These are phyloP conservation scores for Ehretia macrophylla DNA, from an alignment of 257 asterid genomes.

Conservation along the genomic window DNA sequence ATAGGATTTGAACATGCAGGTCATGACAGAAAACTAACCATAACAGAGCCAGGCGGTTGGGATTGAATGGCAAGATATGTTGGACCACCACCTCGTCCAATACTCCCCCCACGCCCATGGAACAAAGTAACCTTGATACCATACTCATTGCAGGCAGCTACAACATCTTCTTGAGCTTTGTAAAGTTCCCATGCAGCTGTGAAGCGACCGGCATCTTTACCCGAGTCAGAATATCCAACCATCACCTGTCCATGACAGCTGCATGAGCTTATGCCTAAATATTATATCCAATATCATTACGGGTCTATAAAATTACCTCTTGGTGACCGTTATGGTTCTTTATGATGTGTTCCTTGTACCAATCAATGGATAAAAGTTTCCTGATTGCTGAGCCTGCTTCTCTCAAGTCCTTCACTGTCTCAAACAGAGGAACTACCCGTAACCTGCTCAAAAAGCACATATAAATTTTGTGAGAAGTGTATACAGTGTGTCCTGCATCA, in stretches of 20 bases:
- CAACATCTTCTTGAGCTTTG: conserved; percentile 97
- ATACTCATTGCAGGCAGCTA: conserved; percentile 81
- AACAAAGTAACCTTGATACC: conserved; percentile 88
- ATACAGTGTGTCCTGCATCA: neutral
- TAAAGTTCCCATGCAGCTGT: conserved; percentile 98
- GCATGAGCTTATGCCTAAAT: conserved; percentile 19
- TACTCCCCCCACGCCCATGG: conserved; percentile 99
- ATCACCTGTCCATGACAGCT: conserved; percentile 59
- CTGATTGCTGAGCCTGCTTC: conserved; percentile 87
- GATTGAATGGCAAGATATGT: conserved; percentile 94
- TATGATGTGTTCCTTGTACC: conserved; percentile 77
- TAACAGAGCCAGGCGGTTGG: conserved; percentile 97
- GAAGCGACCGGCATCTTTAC: conserved; percentile 97
- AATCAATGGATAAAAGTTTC: conserved; percentile 74
- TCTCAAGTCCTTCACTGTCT: conserved; percentile 96
- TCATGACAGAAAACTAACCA: conserved; percentile 48
- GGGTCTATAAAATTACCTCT: conserved; percentile 47
- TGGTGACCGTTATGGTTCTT: conserved; percentile 91
- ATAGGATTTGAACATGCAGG: neutral
- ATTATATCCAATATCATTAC: neutral
- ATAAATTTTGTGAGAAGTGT: conserved; percentile 10
- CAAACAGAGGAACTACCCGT: conserved; percentile 94
- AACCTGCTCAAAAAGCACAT: conserved; percentile 40
- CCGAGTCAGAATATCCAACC: conserved; percentile 99
- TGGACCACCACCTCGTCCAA: conserved; percentile 99